These are phyloP conservation scores for Rhizopogon vulgaris DNA, from an alignment of 768 basidiomycete genomes.

Conservation along the genomic window DNA sequence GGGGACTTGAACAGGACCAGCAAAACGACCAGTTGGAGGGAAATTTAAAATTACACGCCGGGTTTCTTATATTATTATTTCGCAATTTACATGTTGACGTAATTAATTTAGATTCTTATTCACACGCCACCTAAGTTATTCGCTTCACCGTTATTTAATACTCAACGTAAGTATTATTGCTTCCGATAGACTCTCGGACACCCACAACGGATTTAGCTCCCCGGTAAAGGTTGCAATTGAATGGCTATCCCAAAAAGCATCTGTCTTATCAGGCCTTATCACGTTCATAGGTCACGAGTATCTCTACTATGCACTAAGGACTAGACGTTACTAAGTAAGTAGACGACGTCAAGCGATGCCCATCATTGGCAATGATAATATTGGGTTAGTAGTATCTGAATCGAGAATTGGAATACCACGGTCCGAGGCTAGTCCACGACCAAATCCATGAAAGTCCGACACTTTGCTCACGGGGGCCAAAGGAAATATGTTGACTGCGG, in stretches of 20 bases:
- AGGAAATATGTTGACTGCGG: background rate
- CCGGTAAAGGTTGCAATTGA: background rate
- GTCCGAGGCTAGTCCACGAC: background rate
- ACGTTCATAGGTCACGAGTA: background rate
- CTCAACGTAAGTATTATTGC: too few species aligned
- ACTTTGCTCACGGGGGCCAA: too few species aligned
- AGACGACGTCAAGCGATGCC: too few species aligned
- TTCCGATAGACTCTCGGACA: background rate
- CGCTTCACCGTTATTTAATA: background rate
- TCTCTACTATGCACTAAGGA: too few species aligned
- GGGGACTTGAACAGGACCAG: constrained; percentile 9
- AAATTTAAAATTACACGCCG: background rate
- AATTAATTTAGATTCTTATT: background rate
- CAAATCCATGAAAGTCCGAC: background rate
- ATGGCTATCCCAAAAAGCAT: background rate
- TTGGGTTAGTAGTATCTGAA: background rate
- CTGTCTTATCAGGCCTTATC: background rate
- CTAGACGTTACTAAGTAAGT: too few species aligned
- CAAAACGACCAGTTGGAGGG: constrained; percentile 1
- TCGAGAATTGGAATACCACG: background rate
- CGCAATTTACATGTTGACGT: background rate
- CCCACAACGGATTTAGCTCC: too few species aligned
- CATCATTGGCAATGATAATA: background rate
- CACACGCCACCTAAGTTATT: background rate
- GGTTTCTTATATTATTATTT: background rate